phyloP scores from a whole-genome alignment of 495 filamentous ascomycete genomes.

The Xanthoparmelia taractica region DNA sequence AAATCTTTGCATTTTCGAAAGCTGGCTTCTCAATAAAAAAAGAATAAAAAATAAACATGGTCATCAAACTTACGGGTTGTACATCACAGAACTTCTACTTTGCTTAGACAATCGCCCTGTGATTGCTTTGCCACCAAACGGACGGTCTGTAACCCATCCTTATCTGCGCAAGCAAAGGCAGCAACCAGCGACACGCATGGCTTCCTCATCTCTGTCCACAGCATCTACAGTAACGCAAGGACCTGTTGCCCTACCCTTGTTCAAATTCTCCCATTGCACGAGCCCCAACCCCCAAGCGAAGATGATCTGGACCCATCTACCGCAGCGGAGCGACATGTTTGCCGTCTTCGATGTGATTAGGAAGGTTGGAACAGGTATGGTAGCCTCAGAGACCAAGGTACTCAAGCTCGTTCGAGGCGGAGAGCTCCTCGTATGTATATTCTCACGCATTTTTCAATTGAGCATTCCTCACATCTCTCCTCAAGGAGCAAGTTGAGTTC shows the following conservation, averaged over 20 bases:
- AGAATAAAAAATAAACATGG: not conserved
- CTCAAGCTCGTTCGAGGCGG: constrained; percentile 20
- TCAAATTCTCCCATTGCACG: constrained; percentile 25
- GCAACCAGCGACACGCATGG: constrained; percentile 5
- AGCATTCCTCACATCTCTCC: not conserved
- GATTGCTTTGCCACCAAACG: not conserved
- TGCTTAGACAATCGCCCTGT: not conserved
- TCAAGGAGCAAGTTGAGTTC: constrained; percentile 25
- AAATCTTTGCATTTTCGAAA: not conserved
- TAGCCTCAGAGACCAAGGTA: constrained; percentile 12
- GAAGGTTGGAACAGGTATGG: constrained; percentile 7
- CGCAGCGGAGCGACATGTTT: constrained; percentile 18
- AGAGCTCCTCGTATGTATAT: constrained; percentile 22
- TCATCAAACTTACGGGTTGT: not conserved
- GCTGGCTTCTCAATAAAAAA: constrained; percentile 1
- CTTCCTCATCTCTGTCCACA: constrained; percentile 7
- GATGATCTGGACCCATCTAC: constrained; percentile 23
- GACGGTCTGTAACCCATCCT: not conserved
- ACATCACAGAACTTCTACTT: not conserved
- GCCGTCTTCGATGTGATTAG: constrained; percentile 23
- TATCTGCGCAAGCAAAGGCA: not conserved
- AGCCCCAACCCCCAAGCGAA: constrained; percentile 11
- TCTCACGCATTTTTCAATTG: not conserved
- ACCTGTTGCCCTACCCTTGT: constrained; percentile 21
- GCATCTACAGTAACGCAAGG: not conserved